A percentile compares a stretch with the other conserved stretches of the same genome.
phyloP scores from a whole-genome alignment of 2,329 filamentous ascomycete genomes.

The Ploettnerulaceae sp. region DNA sequence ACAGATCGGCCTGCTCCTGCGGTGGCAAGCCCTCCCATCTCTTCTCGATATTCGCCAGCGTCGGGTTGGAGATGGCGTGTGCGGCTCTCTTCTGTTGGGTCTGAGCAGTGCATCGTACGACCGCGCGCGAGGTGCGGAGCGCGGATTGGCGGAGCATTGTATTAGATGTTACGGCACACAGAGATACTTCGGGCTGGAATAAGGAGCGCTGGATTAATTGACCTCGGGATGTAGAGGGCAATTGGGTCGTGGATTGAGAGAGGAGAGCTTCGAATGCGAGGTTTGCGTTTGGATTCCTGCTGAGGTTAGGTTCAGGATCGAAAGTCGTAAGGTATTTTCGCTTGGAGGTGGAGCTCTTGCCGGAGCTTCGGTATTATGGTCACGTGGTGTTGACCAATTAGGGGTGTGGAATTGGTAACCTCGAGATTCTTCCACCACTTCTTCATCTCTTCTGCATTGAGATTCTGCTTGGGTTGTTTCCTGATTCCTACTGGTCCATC shows the following conservation, averaged over 20 bases:
- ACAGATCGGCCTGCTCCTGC: constrained; percentile 98
- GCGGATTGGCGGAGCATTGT: constrained; percentile 6
- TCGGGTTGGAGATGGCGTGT: constrained; percentile 96
- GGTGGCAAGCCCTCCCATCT: constrained; percentile 97
- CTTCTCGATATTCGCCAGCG: constrained; percentile 97
- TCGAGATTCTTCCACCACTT: neutral
- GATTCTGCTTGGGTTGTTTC: too few relatives aligned
- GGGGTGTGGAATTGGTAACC: neutral
- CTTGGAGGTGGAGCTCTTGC: constrained; percentile 2
- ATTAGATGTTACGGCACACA: constrained; percentile 7
- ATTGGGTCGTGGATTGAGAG: neutral
- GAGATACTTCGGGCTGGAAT: too few relatives aligned
- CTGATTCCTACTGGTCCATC: too few relatives aligned
- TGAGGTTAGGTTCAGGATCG: too few relatives aligned
- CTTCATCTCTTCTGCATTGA: too few relatives aligned
- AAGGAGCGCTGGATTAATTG: too few relatives aligned
- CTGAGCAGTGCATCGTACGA: constrained; percentile 42
- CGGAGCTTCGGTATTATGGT: neutral
- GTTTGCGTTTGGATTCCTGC: too few relatives aligned
- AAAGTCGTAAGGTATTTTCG: constrained; percentile 9
- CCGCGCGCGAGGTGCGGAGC: constrained; percentile 25
- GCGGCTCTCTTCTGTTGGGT: constrained; percentile 40
- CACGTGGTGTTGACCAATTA: neutral
- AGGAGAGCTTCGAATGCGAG: constrained; percentile 5
- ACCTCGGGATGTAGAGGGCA: neutral